These are phyloP conservation scores for Withania somnifera DNA, from an alignment of 305 asterid species.

Conservation along the genomic window DNA sequence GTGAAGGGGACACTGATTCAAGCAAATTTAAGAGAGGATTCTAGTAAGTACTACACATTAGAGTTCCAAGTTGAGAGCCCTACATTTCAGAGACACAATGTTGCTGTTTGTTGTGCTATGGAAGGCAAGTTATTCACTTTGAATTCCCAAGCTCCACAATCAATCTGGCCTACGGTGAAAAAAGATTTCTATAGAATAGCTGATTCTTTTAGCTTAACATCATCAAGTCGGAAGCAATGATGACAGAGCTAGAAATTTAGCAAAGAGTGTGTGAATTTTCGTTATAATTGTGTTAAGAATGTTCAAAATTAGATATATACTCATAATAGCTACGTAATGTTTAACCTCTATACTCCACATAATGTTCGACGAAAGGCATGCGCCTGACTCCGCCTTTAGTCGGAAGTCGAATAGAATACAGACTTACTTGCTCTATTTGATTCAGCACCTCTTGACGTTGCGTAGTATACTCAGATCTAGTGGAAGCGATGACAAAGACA, in stretches of 20 bases:
- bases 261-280: too few species aligned
- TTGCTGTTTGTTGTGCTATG: constrained; percentile 63
- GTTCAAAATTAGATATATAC: too few species aligned
- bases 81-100: constrained; percentile 49
- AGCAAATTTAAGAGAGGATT: constrained; percentile 51
- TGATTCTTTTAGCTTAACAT: constrained; percentile 34
- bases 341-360: too few species aligned
- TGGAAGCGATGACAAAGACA: too few species aligned
- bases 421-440: neutral
- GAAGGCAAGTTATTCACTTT: constrained; percentile 56
- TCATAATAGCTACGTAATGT: too few species aligned
- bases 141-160: constrained; percentile 72
- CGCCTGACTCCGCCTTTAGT: too few species aligned
- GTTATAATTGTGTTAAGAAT: too few species aligned
- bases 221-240: neutral
- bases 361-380: too few species aligned
- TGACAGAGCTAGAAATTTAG: too few species aligned
- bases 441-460: too few species aligned
- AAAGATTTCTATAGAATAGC: constrained; percentile 48
- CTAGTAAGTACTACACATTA: constrained; percentile 45
- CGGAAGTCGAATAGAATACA: neutral
- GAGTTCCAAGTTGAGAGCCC: constrained; percentile 63
- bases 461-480: too few species aligned
- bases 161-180: constrained; percentile 53
- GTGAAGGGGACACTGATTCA: constrained; percentile 42